Conservation (phyloP, 345 rosid genomes). For the Lepidium sativum region DNA sequence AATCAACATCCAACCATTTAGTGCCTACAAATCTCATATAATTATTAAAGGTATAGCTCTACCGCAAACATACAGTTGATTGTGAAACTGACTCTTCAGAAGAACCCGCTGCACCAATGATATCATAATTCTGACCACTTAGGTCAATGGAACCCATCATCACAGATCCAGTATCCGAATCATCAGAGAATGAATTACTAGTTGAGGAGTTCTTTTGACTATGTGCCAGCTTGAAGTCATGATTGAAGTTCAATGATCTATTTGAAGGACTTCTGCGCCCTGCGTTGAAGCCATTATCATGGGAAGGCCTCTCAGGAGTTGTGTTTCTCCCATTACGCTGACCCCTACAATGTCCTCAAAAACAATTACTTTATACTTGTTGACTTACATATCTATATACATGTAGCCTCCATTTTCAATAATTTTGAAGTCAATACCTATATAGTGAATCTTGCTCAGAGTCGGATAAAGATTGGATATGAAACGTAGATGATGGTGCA, state of each 20-base stretch:
- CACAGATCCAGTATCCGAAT: conserved; percentile 17
- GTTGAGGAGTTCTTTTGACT: conserved; percentile 23
- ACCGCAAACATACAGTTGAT: conserved; percentile 31
- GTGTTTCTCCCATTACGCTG: conserved; percentile 22
- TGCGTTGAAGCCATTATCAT: conserved; percentile 26
- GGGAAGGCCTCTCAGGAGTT: conserved; percentile 25
- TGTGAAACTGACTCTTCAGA: conserved; percentile 24
- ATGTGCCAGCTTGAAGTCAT: conserved; percentile 19
- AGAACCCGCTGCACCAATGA: conserved; percentile 16
- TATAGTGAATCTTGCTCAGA: conserved; percentile 28
- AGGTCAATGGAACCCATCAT: conserved; percentile 38
- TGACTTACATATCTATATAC: not conserved
- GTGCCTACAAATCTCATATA: not conserved
- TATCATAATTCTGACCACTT: conserved; percentile 26
- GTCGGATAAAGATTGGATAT: conserved; percentile 15
- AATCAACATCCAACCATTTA: conserved; percentile 3
- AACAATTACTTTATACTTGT: not conserved
- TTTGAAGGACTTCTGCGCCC: conserved; percentile 20
- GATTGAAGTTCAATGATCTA: conserved; percentile 32
- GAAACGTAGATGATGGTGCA: conserved; percentile 27
- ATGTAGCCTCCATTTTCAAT: no score
- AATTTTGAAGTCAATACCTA: conserved; percentile 26
- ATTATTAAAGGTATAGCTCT: not conserved
- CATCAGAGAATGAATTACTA: conserved; percentile 30
- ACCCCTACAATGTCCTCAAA: conserved; percentile 28